Conservation (phyloP, 176 grass and related monocot species). For the Bonia amplexicaulis region DNA sequence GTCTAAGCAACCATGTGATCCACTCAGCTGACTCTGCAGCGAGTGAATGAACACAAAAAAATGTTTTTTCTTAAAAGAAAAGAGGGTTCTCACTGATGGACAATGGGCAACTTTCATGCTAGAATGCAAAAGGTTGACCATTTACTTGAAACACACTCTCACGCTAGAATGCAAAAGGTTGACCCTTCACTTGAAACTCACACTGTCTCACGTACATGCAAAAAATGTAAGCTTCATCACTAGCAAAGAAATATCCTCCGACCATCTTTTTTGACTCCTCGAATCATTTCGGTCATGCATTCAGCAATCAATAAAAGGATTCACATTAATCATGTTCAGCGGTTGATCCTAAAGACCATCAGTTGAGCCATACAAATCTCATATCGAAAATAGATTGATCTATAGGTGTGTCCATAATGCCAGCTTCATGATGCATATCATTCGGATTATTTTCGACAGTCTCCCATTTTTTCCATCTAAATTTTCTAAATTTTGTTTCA, state of each 20-base stretch:
- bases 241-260: not conserved
- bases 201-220: not conserved
- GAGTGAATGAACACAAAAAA: not conserved
- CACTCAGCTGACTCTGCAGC: not conserved
- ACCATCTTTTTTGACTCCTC: not conserved
- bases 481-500: too few relatives aligned
- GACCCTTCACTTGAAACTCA: conserved; percentile 1
- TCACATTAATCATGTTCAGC: too few relatives aligned
- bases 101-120: not conserved
- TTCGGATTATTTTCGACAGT: not conserved
- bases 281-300: not conserved
- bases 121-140: too few relatives aligned
- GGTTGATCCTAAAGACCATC: not conserved
- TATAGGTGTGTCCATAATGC: not conserved
- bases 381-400: not conserved
- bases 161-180: not conserved
- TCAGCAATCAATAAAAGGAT: not conserved
- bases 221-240: not conserved
- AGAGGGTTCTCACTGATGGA: not conserved
- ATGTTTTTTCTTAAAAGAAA: not conserved
- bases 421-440: not conserved
- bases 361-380: not conserved
- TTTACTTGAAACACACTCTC: not conserved
- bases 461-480: not conserved
- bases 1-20: not conserved